These are phyloP conservation scores for Fusarium musae DNA, from an alignment of 2,329 filamentous ascomycete species.

Conservation along the genomic window DNA sequence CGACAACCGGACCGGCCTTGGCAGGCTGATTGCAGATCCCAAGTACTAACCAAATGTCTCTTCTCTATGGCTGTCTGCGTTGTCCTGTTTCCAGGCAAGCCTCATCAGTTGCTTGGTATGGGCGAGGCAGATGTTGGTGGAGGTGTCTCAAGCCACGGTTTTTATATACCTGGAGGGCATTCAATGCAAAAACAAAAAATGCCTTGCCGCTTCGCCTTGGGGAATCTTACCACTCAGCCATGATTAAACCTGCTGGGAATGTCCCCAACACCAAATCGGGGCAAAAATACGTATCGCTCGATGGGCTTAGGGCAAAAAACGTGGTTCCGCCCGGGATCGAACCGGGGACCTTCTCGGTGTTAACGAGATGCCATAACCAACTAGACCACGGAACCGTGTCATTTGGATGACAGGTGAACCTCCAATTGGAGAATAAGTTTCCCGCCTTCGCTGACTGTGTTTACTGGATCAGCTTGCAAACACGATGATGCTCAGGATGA, in stretches of 20 bases:
- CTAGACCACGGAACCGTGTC: conserved; percentile 24
- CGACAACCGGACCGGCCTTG: not conserved
- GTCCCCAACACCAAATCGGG: too few species aligned
- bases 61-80: accelerated
- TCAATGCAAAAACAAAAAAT: not conserved
- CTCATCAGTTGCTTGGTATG: not conserved
- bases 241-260: accelerated
- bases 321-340: conserved; percentile 30
- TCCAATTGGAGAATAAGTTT: accelerated
- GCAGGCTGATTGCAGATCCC: not conserved
- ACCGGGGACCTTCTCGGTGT: conserved; percentile 32
- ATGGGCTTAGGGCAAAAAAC: not conserved
- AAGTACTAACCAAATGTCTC: accelerated
- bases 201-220: not conserved
- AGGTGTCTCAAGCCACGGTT: not conserved
- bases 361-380: conserved; percentile 35
- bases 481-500: too few species aligned
- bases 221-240: accelerated
- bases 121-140: not conserved
- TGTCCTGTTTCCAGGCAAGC: not conserved
- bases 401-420: accelerated
- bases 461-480: accelerated
- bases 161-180: accelerated
- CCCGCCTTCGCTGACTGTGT: accelerated
- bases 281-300: accelerated